These are phyloP conservation scores for Plicaturopsis crispa DNA, from an alignment of 768 basidiomycete species.

Conservation along the genomic window DNA sequence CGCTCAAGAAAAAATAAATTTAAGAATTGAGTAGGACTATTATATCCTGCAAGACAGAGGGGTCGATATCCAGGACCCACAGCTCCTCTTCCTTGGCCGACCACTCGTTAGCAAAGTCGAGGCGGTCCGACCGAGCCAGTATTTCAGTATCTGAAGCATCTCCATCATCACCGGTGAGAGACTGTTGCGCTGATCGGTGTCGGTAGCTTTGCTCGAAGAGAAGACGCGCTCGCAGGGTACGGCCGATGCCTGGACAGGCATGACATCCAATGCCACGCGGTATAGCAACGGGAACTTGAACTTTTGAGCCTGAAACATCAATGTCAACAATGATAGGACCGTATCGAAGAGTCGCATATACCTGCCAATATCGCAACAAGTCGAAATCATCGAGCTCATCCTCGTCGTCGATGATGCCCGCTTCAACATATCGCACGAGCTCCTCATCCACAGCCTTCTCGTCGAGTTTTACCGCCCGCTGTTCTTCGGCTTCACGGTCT, in stretches of 20 bases:
- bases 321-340: neutral
- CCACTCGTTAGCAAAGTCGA: neutral
- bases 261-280: neutral
- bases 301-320: neutral
- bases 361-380: conserved; percentile 6
- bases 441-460: conserved; percentile 2
- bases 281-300: neutral
- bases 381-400: conserved; percentile 3
- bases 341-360: neutral
- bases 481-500: too few relatives aligned
- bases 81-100: neutral
- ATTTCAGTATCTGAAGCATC: conserved; percentile 13
- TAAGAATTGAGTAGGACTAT: too few relatives aligned
- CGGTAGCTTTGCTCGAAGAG: conserved; percentile 11
- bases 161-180: conserved; percentile 13
- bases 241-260: conserved; percentile 9
- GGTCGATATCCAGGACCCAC: neutral
- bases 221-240: conserved; percentile 14
- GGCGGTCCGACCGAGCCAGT: neutral
- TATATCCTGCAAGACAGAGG: too few relatives aligned
- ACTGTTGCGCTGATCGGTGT: conserved; percentile 7
- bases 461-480: neutral
- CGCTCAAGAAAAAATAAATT: too few relatives aligned
- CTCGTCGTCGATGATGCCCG: neutral
- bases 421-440: conserved; percentile 2